Evolutionary conservation across 495 filamentous ascomycete species (phyloP), one percentile per base, ranked within the genome.

Genomic region (Stereocaulon alpinum): DNA sequence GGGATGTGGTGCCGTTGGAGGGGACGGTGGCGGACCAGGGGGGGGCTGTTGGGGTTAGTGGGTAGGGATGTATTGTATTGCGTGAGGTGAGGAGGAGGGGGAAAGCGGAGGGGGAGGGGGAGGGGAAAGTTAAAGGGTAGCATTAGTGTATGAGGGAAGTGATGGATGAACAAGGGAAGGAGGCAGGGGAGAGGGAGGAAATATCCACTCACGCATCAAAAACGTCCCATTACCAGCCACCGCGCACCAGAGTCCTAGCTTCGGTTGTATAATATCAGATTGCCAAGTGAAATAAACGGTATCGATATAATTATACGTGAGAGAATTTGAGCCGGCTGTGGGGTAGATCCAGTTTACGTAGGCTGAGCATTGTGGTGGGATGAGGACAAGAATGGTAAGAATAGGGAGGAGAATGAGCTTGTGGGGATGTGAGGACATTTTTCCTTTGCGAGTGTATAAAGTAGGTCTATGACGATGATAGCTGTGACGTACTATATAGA

Each of bases 251-350:
- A 62, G 60, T 20, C 43, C 51, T 29, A 62, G 32, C 18, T 15
- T 51, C 17, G 60, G 60, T 15, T 51, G 17, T 1, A 27, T 37
- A 3, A 62, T 58, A 44, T 44, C 58, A 6, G 60, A 62, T n/a
- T 54, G 43, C 60, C 60, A 62, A 7, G 60, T 62, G 30, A 62
- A 62, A 40, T 57, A 62, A 9, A 62, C 65, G 34, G 51, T 32
- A 37, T 66, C 65, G 4, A 56, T 60, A 43, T 66, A 67, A 44
- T 67, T 66, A 61, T 66, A 67, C 2, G 64, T 66, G 17, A 66
- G 18, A 14, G 58, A 32, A 1, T 18, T 55, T 6, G 42, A 32
- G 9, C 34, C 54, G 34, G 18, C 20, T 30, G 18, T 40, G 10
- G 59, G 59, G 40, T 55, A 61, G 40, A 61, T 47, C 59, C 60